phyloP scores from a whole-genome alignment of 2,329 filamentous ascomycete genomes.

The Phoma sp. region DNA sequence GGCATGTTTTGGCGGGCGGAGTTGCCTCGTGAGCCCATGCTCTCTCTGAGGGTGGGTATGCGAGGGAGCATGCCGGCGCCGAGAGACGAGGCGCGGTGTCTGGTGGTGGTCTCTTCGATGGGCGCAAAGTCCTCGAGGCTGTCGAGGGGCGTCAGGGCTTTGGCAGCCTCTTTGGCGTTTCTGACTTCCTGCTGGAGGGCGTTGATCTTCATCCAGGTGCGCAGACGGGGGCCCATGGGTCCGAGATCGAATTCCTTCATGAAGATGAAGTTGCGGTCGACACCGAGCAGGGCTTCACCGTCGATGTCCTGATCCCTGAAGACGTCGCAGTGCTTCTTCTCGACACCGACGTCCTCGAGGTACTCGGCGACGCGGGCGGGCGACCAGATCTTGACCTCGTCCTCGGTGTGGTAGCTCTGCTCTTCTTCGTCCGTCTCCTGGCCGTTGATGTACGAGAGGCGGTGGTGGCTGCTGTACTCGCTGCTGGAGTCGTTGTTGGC shows the following conservation, averaged over 20 bases:
- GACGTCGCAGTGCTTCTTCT: constrained; percentile 88
- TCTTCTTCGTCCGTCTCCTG: constrained; percentile 96
- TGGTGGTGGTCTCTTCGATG: constrained; percentile 49
- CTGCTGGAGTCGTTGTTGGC: constrained; percentile 78
- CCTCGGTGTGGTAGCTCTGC: constrained; percentile 69
- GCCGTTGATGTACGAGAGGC: constrained; percentile 89
- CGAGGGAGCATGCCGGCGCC: constrained; percentile 45
- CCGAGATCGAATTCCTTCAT: constrained; percentile 95
- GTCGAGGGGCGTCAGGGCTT: constrained; percentile 47
- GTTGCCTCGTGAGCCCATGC: constrained; percentile 34
- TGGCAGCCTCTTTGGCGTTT: constrained; percentile 54
- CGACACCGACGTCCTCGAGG: constrained; percentile 82
- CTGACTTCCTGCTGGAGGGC: constrained; percentile 85
- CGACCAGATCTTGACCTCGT: constrained; percentile 81
- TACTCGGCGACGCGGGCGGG: constrained; percentile 86
- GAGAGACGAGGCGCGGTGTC: constrained; percentile 56
- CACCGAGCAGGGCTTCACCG: constrained; percentile 88
- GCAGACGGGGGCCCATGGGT: constrained; percentile 84
- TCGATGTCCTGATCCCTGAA: constrained; percentile 96
- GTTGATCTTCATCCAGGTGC: constrained; percentile 98
- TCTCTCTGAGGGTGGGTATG: constrained; percentile 47
- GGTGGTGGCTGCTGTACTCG: constrained; percentile 84
- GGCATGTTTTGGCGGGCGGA: constrained; percentile 37
- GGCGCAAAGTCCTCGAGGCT: constrained; percentile 25
- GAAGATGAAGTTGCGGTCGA: constrained; percentile 94